Percentiles rank a stretch among this genome's conserved stretches.
Conservation (phyloP, 164 flowering plant species). For the Warburgia ugandensis region DNA sequence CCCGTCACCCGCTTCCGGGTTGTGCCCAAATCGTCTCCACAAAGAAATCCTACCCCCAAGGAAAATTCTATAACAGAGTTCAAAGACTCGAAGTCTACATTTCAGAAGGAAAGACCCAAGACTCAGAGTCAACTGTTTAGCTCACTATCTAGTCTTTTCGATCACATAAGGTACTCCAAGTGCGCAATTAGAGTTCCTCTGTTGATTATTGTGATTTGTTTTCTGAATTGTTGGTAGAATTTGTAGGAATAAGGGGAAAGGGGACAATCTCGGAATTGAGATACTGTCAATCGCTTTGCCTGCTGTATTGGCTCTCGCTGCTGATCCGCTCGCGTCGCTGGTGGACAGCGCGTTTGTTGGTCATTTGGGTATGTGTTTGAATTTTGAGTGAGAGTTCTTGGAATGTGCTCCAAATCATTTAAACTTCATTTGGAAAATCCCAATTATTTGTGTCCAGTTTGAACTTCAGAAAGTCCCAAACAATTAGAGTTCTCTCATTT, state of each 20-base stretch:
- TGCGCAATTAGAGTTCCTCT: background rate
- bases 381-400: background rate
- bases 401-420: too few relatives aligned
- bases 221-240: background rate
- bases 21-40: constrained; percentile 1
- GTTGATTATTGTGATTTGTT: background rate
- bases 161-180: background rate
- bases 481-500: too few relatives aligned
- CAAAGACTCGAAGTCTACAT: background rate
- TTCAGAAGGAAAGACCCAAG: background rate
- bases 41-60: background rate
- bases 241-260: constrained; percentile 28
- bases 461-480: too few relatives aligned
- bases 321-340: constrained; percentile 69
- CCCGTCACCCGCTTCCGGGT: background rate
- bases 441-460: too few relatives aligned
- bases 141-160: background rate
- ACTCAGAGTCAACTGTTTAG: background rate
- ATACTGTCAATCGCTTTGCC: constrained; percentile 70
- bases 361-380: constrained; percentile 46
- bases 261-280: constrained; percentile 47
- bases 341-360: constrained; percentile 79
- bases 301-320: constrained; percentile 78
- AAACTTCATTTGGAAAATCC: too few relatives aligned
- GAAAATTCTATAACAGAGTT: background rate